Base-by-base conservation (phyloP, 2,329 filamentous ascomycete species). In the Aureobasidium sp. region DNA sequence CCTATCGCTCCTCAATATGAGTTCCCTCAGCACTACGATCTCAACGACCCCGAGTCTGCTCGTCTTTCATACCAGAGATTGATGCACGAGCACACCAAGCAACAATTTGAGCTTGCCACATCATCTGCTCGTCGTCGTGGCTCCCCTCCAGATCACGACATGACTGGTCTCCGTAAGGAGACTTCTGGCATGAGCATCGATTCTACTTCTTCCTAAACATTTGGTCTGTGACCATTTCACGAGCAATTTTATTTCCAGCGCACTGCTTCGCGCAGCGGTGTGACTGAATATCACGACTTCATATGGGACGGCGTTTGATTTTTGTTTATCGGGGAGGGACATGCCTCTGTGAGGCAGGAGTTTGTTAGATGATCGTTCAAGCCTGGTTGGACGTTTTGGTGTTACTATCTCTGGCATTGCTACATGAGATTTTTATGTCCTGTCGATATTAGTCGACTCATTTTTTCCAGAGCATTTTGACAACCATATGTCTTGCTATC, bases 21-120 rank as follows among this genome's bases (percentile, higher is more conserved):
- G 66, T 80, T 79, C 64, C 68, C 73, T 50, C 72, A 74, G 65
- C 72, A 77, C 62, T 79, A 75, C 65, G 74, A 78, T 63, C 64
- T 78, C 53, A 72, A 74, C 59, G 69, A 78, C 64, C 73, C 72
- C 26, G 70, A 71, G 10, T 61, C 67, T 36, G 72, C 78, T 52
- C 77, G 78, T 73, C 70, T 70, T 12, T 71, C 71, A 5, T 81
- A 81, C 63, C 73, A 77, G 65, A 76, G 78, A 55, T 72, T 79
- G 57, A 80, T 81, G 77, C 78, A 79, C 64, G 74, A 79, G 65
- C 78, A 81, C 71, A 81, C 78, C 65, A 78, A 77, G 69, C 74
- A 74, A 56, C 78, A 81, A 67, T 76, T 79, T 50, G 75, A 73
- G 56, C 75, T 72, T 50, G 78, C 78, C 0, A 76, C 77, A 51